Base-by-base conservation (phyloP, 2,329 filamentous ascomycete species). In the Colletotrichum karsti region DNA sequence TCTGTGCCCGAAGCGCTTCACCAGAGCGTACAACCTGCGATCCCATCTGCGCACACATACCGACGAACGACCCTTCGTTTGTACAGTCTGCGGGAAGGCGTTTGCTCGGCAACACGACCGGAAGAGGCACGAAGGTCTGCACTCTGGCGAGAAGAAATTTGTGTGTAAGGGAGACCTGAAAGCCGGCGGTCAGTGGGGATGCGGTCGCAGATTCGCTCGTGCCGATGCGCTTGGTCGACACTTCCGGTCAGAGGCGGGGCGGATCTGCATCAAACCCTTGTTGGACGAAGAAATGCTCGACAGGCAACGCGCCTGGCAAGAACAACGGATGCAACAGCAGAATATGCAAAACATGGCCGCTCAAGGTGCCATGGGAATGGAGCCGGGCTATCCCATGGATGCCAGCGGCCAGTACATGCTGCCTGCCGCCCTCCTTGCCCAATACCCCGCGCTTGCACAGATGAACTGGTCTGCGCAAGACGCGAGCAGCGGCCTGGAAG, bases 91-190 rank as follows among this genome's bases (percentile, higher is more conserved):
- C 73, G 93, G 94, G 58, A 99, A 99, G 80, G 96, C 96, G 0
- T 99, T 99, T 81, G 96, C 96, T 6, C 92, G 96, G 26, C 96
- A 99, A 77, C 96, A 99, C 77, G 96, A 99, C 78, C 92, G 96
- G 50, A 99, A 99, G 81, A 92, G 96, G 41, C 96, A 99, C 79
- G 96, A 99, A 81, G 95, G 95, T 41, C 84, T 99, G 44, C 96
- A 99, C 76, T 97, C 93, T 0, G 96, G 96, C 44, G 96, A 99
- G 82, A 99, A 98, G 88, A 98, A 97, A 77, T 99, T 98, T 77
- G 93, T 98, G 7, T 99, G 96, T 81, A 94, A 94, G 73, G 96
- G 96, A 59, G 93, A 95, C 66, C 89, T 99, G 55, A 95, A 95
- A 72, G 90, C 90, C 2, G 91, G 91, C 51, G 91, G 91, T 5